Conservation (phyloP, 768 basidiomycete species). For the Lactarius vividus region DNA sequence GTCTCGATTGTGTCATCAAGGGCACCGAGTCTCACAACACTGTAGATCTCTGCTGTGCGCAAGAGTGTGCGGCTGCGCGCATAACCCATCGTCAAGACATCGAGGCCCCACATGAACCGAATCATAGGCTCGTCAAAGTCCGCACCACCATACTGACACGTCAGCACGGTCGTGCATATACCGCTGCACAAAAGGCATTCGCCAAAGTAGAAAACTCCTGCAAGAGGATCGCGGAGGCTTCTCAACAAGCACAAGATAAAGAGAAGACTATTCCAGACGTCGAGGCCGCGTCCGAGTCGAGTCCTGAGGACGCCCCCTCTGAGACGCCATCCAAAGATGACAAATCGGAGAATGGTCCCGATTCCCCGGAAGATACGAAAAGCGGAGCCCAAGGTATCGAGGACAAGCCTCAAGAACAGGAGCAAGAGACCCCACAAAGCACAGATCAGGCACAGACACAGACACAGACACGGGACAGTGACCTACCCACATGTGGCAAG, state of each 20-base stretch:
- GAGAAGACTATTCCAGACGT: neutral
- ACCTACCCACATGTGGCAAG: constrained; percentile 29
- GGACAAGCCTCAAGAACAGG: neutral
- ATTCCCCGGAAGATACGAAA: neutral
- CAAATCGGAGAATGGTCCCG: neutral
- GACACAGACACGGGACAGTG: constrained; percentile 25
- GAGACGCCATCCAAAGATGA: neutral
- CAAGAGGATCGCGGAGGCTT: neutral
- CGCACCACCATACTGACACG: neutral
- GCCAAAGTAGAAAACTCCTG: neutral
- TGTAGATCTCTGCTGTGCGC: constrained; percentile 35
- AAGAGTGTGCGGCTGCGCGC: constrained; percentile 28
- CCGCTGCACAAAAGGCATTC: neutral
- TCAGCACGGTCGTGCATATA: constrained; percentile 7
- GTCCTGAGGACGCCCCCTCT: neutral
- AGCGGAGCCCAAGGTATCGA: neutral
- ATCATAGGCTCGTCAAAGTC: constrained; percentile 2
- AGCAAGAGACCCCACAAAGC: neutral
- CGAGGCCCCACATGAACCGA: neutral
- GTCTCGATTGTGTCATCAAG: constrained; percentile 33
- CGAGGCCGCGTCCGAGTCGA: neutral
- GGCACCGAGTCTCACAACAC: constrained; percentile 16
- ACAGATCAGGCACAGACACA: neutral
- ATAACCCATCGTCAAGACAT: constrained; percentile 26
- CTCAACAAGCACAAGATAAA: neutral